Conservation (phyloP, 148 eudicot species). For the Beta vulgaris region DNA sequence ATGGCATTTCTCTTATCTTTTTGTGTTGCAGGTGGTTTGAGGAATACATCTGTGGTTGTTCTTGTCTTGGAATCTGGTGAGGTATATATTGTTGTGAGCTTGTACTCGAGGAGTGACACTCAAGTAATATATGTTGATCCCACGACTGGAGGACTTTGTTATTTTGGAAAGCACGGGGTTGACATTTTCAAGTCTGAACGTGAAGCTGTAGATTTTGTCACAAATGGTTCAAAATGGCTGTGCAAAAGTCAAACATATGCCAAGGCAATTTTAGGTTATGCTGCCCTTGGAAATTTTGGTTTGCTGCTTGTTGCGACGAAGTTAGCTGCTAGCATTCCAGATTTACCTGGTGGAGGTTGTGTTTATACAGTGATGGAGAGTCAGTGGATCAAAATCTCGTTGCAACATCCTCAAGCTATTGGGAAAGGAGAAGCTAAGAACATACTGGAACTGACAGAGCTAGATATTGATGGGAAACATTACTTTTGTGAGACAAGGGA, state of each 20-base stretch:
- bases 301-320: conserved; percentile 84
- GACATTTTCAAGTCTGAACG: conserved; percentile 80
- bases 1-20: background rate
- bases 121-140: conserved; percentile 94
- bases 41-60: conserved; percentile 83
- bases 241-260: conserved; percentile 69
- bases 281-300: conserved; percentile 74
- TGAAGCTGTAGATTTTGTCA: conserved; percentile 78
- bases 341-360: conserved; percentile 88
- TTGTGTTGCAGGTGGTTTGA: conserved; percentile 33
- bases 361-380: conserved; percentile 80
- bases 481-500: conserved; percentile 92
- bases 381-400: conserved; percentile 84
- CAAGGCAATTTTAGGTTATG: conserved; percentile 86
- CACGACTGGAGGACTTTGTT: conserved; percentile 78
- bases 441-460: conserved; percentile 70
- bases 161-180: conserved; percentile 56
- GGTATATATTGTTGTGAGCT: conserved; percentile 70
- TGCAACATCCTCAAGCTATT: conserved; percentile 81
- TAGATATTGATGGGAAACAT: conserved; percentile 94
- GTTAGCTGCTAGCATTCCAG: conserved; percentile 66
- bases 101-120: conserved; percentile 64
- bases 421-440: conserved; percentile 90
- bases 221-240: conserved; percentile 74
- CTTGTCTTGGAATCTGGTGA: conserved; percentile 75